Evolutionary conservation across 2,329 filamentous ascomycete genomes (phyloP), one percentile per base, ranked within the genome.

Genomic region (Bipolaris bicolor): DNA sequence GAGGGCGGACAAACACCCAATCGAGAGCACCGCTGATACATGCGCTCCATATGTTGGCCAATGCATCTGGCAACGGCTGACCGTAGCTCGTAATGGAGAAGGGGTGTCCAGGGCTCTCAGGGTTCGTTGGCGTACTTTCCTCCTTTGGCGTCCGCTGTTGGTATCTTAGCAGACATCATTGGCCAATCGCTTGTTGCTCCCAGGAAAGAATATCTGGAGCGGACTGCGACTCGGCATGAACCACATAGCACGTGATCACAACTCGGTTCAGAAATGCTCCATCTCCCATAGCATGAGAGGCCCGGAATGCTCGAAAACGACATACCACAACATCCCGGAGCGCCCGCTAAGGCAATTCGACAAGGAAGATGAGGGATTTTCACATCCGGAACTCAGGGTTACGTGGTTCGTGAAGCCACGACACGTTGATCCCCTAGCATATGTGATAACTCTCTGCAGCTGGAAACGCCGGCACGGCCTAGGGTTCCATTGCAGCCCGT

Each of bases 401-500:
- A 78, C 75, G 77, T 75, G 74, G 76, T 77, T 64, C 66, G 73
- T 57, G 71, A 74, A 77, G 78, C 79, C 78, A 81, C 79, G 75
- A 77, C 63, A 65, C 67, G 65, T 69, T 71, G 67, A 75, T 73
- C 73, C 67, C 71, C 70, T 74, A 74, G 71, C 65, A 74, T 61
- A 72, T 76, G 74, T 77, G 76, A 76, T 77, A 75, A 71, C 68
- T 71, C 60, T 74, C 70, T 78, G 77, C 77, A 76, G 72, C 72
- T 76, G 72, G 72, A 73, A 55, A 71, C 72, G 71, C 71, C 76
- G 68, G 76, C 69, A 76, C 70, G 68, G 73, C 67, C 76, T 77
- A 77, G 72, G 76, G 77, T 78, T 70, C 75, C 76, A 78, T 78
- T 76, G 75, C 76, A 78, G 72, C 73, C 65, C 68, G 72, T 74